A percentile compares a stretch with the other conserved stretches of the same genome.
These are phyloP conservation scores for Globisporangium middletonii DNA, from an alignment of 352 stramenopile genomes.

Conservation along the genomic window DNA sequence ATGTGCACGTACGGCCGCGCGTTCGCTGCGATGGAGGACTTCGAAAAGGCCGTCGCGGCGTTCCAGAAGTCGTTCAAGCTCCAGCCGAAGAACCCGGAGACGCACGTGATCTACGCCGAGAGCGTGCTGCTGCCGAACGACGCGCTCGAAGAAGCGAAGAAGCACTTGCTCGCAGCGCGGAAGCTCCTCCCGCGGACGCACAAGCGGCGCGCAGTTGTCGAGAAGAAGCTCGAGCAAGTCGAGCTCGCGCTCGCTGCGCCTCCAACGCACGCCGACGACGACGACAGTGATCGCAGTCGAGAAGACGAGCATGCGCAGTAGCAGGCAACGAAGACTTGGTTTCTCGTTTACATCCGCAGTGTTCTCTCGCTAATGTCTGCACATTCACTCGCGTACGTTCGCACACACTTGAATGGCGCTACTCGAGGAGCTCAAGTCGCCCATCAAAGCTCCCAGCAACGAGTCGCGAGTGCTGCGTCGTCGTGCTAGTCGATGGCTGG, in stretches of 20 bases:
- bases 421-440: slow-evolving; percentile 15
- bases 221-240: slow-evolving; percentile 54
- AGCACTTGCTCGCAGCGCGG: slow-evolving; percentile 55
- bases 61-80: slow-evolving; percentile 83
- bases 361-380: no score
- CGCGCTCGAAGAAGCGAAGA: slow-evolving; percentile 65
- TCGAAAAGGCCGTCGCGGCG: slow-evolving; percentile 63
- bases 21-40: slow-evolving; percentile 64
- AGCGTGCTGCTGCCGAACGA: slow-evolving; percentile 66
- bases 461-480: slow-evolving; percentile 5
- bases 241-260: slow-evolving; percentile 18
- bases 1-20: slow-evolving; percentile 80
- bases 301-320: slow-evolving; percentile 10
- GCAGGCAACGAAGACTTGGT: neutral
- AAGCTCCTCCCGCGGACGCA: slow-evolving; percentile 55
- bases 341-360: no score
- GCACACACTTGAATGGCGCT: no score
- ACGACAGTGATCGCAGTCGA: neutral
- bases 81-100: slow-evolving; percentile 73
- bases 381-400: neutral
- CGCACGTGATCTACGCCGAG: slow-evolving; percentile 81
- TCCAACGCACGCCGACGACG: neutral
- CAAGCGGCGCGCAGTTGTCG: slow-evolving; percentile 36
- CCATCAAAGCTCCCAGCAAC: slow-evolving; percentile 23
- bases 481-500: slow-evolving; percentile 3